Evolutionary conservation across 2,329 filamentous ascomycete species (phyloP), one percentile per base, ranked within the genome.

Genomic region (Cordyceps fumosorosea): DNA sequence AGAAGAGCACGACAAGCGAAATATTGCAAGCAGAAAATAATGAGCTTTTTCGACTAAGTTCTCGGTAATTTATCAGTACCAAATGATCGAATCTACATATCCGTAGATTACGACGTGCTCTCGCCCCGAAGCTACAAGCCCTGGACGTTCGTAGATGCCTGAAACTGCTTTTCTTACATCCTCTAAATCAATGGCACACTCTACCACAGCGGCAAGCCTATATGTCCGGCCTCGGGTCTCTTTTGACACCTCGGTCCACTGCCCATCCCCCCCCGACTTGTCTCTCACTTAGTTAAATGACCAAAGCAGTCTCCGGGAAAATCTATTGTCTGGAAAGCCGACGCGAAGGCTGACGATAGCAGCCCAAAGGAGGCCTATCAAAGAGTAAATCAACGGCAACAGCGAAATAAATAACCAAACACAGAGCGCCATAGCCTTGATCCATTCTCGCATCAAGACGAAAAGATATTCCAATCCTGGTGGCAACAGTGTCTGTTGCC

Each of bases 391-490:
- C 24, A 20, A 52, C 7, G 16, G 24, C 34, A 34, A 24, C 18
- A 45, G 24, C 22, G 34, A 26, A 42, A 60, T 10, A 40, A 48
- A 58, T 45, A 54, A 24, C n/a, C 60, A 51, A 22, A 48, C 29
- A 60, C 18, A 45, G 32, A 59, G 60, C 60, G 53, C 60, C 60
- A 45, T 37, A 5, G 45, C n/a, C 45, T 52, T 47, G 24, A 57
- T 45, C 37, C n/a, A 26, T 16, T 52, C n/a, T 29, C 26, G 20
- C 11, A 47, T 48, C 58, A 60, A 60, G 58, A 54, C 32, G 22
- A 62, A 61, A 18, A 44, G 26, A n/a, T 56, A 56, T 42, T 48
- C 56, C 57, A 60, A 60, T 53, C 40, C 57, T 60, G 57, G 48
- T 60, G 57, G 57, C 57, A 60, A 45, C 57, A 52, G 29, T 26